Conservation (phyloP, 2,329 filamentous ascomycete species). For the Trichoderma hamatum region DNA sequence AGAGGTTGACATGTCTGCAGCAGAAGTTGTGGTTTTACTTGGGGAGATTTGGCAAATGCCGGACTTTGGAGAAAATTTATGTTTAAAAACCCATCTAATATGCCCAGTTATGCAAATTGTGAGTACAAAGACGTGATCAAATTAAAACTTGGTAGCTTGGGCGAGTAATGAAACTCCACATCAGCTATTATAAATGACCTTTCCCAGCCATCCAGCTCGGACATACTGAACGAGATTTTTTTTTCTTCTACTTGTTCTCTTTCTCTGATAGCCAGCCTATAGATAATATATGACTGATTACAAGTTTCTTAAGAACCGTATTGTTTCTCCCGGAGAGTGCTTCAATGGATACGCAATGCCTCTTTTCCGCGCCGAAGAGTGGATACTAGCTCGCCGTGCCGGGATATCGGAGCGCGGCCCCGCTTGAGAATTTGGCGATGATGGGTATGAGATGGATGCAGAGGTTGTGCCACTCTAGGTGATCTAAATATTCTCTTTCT, state of each 20-base stretch:
- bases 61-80: not conserved
- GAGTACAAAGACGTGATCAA: not conserved
- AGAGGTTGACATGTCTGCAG: not conserved
- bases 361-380: conserved; percentile 1
- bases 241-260: not conserved
- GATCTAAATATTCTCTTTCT: not conserved
- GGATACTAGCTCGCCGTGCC: not conserved
- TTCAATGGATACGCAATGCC: not conserved
- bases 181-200: not conserved
- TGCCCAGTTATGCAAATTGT: not conserved
- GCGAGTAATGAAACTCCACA: not conserved
- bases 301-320: not conserved
- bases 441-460: too few relatives aligned
- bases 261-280: not conserved
- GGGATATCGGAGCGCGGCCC: not conserved
- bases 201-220: not conserved
- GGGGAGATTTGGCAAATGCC: not conserved
- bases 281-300: too few relatives aligned
- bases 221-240: not conserved
- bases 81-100: too few relatives aligned
- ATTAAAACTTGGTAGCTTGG: not conserved
- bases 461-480: not conserved
- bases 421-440: not conserved
- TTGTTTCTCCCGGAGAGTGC: not conserved
- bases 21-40: not conserved